These are phyloP conservation scores for Ophiostoma sp. DNA, from an alignment of 2,329 filamentous ascomycete genomes.

Conservation along the genomic window DNA sequence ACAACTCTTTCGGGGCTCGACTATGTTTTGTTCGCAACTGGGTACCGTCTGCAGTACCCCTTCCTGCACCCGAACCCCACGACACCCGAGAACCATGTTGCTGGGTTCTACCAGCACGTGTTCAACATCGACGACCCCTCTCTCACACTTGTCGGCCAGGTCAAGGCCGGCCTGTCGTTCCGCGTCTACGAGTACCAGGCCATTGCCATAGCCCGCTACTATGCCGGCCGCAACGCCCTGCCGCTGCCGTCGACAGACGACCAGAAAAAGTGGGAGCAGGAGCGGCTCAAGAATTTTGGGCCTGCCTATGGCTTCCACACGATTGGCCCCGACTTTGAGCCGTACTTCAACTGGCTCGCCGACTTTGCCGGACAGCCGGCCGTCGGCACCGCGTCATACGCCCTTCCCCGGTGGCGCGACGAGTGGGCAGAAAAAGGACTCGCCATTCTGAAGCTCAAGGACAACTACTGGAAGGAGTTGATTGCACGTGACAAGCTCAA, in stretches of 20 bases:
- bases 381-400: slow-evolving; percentile 14
- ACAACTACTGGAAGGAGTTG: slow-evolving; percentile 15
- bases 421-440: slow-evolving; percentile 11
- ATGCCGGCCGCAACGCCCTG: slow-evolving; percentile 31
- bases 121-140: slow-evolving; percentile 36
- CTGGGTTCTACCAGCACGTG: slow-evolving; percentile 36
- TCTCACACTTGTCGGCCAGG: slow-evolving; percentile 35
- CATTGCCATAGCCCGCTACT: slow-evolving; percentile 26
- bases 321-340: slow-evolving; percentile 11
- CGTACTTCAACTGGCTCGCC: not conserved
- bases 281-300: slow-evolving; percentile 5
- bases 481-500: slow-evolving; percentile 13
- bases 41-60: slow-evolving; percentile 53
- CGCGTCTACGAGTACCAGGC: slow-evolving; percentile 38
- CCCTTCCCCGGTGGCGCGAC: slow-evolving; percentile 16
- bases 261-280: slow-evolving; percentile 33
- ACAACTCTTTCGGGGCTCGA: slow-evolving; percentile 46
- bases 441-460: slow-evolving; percentile 15
- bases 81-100: slow-evolving; percentile 26
- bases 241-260: slow-evolving; percentile 30
- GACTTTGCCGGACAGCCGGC: slow-evolving; percentile 20
- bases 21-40: slow-evolving; percentile 54
- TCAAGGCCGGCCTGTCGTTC: slow-evolving; percentile 36
- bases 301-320: slow-evolving; percentile 17
- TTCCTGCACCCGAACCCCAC: slow-evolving; percentile 39